Base-by-base conservation (phyloP, 257 asterid genomes). In the Mitragyna speciosa region DNA sequence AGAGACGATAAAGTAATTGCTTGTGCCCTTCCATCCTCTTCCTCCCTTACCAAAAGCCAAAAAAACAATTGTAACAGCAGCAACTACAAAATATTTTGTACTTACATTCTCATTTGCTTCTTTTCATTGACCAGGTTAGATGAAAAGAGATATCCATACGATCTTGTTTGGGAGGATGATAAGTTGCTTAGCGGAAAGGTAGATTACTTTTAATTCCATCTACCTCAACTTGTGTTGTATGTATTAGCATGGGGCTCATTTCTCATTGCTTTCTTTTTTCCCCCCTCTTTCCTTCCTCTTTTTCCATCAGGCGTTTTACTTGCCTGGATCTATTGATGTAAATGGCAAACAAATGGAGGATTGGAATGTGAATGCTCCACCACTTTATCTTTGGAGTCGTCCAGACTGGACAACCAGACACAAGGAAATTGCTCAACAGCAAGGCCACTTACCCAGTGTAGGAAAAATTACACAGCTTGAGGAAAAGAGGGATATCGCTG, bases 301-400 rank as follows among this genome's bases (percentile, higher is more conserved):
- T 36, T 59, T 82, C 26, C 81, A 84, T 61, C 93, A 96, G 99
- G 85, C 99, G 14, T 94, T 96, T 76, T 91, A 94, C 87, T 85
- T 96, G 59, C 99, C 99, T 49, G 99, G 97, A 68, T 91, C 98
- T 20, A 86, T 94, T 30, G 95, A 93, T 83, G 83, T 75, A 73
- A 85, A 89, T 80, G 92, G 86, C 83, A 88, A 90, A 76, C 96
- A 89, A 89, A 77, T 89, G 76, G 98, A 92, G 76, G 94, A 94
- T 78, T 94, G 97, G 98, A 96, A 96, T 70, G 78, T 84, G 64
- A 83, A 47, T 36, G 74, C 95, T 10, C 98, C 98, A 0, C 85
- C 87, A 58, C 93, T 96, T 47, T 91, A 85, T 84, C 96, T 96
- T 66, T 94, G 99, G 99, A 94, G 99, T 82, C 85, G 70, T 75